These are phyloP conservation scores for Geotrichum australiense DNA, from an alignment of 1,139 yeast genomes.

Conservation along the genomic window DNA sequence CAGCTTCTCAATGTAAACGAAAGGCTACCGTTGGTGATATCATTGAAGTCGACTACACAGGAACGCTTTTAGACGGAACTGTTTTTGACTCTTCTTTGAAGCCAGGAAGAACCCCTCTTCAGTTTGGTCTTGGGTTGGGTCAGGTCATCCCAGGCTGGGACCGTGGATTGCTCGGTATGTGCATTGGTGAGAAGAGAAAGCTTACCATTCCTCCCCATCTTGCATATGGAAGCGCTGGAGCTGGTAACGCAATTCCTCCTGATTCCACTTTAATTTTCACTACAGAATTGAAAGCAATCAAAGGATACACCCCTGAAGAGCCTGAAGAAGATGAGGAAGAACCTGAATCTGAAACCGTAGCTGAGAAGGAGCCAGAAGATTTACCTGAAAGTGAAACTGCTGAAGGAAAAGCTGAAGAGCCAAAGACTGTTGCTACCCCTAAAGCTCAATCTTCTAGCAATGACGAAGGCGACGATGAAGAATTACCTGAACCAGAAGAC, in stretches of 20 bases:
- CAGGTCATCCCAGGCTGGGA: slow-evolving; percentile 88
- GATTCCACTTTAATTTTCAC: slow-evolving; percentile 49
- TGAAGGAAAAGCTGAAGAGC: slow-evolving; percentile 5
- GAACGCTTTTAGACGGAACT: slow-evolving; percentile 58
- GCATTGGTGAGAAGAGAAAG: slow-evolving; percentile 78
- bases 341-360: background rate
- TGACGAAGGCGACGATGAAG: slow-evolving; percentile 1
- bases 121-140: slow-evolving; percentile 64
- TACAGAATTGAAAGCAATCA: slow-evolving; percentile 32
- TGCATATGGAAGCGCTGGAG: slow-evolving; percentile 67
- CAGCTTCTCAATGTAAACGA: slow-evolving; percentile 46
- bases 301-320: slow-evolving; percentile 21
- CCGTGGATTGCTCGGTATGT: slow-evolving; percentile 70
- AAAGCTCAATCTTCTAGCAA: slow-evolving; percentile 2
- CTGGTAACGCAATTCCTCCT: slow-evolving; percentile 71
- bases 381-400: slow-evolving; percentile 11
- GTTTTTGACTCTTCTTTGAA: slow-evolving; percentile 67
- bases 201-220: slow-evolving; percentile 68
- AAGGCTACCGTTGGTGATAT: slow-evolving; percentile 57
- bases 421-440: slow-evolving; percentile 6
- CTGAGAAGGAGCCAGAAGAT: slow-evolving; percentile 15
- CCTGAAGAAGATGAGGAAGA: slow-evolving; percentile 14
- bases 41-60: slow-evolving; percentile 69
- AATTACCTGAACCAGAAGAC: slow-evolving; percentile 6
- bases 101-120: slow-evolving; percentile 54